Evolutionary conservation across 1,139 yeast genomes (phyloP).

Genomic region (Blastobotrys illinoisensis): DNA sequence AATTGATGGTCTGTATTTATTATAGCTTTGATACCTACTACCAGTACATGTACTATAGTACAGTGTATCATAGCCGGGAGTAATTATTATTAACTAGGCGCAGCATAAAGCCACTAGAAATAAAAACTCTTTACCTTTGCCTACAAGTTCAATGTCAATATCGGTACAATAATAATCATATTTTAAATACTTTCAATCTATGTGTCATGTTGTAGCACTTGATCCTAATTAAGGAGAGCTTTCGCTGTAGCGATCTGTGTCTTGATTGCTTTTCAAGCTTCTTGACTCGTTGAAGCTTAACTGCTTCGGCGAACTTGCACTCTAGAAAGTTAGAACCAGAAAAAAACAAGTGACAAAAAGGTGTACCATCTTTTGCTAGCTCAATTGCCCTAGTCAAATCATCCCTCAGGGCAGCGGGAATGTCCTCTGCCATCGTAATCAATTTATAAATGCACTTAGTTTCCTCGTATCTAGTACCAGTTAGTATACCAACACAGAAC

Average conservation of each 20-base stretch:
- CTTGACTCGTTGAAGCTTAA: background rate
- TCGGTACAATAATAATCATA: background rate
- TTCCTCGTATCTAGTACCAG: background rate
- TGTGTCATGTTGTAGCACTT: background rate
- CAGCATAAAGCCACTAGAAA: too few relatives aligned
- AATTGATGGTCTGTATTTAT: background rate
- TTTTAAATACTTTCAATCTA: background rate
- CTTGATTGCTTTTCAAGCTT: background rate
- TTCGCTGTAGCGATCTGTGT: background rate
- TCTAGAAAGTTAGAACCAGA: background rate
- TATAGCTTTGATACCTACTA: background rate
- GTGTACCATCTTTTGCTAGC: background rate
- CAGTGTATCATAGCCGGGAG: too few relatives aligned
- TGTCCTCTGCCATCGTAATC: background rate
- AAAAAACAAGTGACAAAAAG: background rate
- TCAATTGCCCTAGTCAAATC: background rate
- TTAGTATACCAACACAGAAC: too few relatives aligned
- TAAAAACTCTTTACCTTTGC: too few relatives aligned
- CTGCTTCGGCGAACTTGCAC: background rate
- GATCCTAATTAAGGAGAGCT: background rate
- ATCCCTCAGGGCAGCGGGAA: background rate
- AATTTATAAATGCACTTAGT: slow-evolving; percentile 1
- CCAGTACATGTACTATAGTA: too few relatives aligned
- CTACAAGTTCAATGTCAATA: too few relatives aligned
- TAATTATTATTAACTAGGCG: too few relatives aligned